Evolutionary conservation across 176 grass and related monocot genomes (phyloP).

Genomic region (Juncus inflexus): DNA sequence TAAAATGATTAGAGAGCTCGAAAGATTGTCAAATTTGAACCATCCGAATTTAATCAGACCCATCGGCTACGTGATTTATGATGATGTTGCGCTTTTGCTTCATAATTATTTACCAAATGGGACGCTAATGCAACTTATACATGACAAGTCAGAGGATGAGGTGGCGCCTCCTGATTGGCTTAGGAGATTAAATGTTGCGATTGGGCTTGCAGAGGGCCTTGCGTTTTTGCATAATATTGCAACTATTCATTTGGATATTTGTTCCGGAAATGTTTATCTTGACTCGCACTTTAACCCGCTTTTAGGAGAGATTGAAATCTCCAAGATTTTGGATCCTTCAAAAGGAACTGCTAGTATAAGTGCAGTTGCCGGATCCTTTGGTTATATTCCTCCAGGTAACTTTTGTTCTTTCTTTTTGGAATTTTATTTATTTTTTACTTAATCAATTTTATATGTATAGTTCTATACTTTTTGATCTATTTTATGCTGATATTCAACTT

Average conservation of each 20-base stretch:
- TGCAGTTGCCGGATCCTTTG: constrained; percentile 80
- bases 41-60: constrained; percentile 74
- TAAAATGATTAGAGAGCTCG: constrained; percentile 93
- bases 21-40: constrained; percentile 56
- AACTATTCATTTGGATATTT: constrained; percentile 89
- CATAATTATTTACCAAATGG: constrained; percentile 77
- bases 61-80: constrained; percentile 83
- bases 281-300: constrained; percentile 62
- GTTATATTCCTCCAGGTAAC: constrained; percentile 95
- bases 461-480: not conserved
- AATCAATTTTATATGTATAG: not conserved
- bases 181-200: constrained; percentile 57
- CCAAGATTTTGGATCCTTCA: constrained; percentile 81
- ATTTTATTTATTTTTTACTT: not conserved
- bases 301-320: constrained; percentile 85
- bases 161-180: constrained; percentile 53
- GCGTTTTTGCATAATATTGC: constrained; percentile 80
- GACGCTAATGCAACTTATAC: constrained; percentile 64
- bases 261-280: constrained; percentile 67
- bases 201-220: constrained; percentile 66
- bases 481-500: not conserved
- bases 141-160: not conserved
- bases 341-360: constrained; percentile 96
- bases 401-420: not conserved
- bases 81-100: constrained; percentile 67